Percentiles rank a stretch among this genome's conserved stretches.
Evolutionary conservation across 2,329 filamentous ascomycete species (phyloP).

Genomic region (Trichoderma guizhouense): DNA sequence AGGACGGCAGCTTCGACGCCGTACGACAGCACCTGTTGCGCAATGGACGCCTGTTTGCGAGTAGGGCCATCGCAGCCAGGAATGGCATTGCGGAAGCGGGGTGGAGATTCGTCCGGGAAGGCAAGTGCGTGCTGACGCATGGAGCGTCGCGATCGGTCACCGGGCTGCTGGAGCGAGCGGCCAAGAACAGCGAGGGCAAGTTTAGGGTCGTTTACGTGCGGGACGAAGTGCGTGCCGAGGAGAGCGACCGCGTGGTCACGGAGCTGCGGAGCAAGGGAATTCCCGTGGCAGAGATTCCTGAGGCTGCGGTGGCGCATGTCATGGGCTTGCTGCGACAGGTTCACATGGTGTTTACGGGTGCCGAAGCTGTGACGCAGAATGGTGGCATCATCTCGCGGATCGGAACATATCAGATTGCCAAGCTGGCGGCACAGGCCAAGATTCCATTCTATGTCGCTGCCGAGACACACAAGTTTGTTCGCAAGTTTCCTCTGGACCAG

Average conservation of each 20-base stretch:
- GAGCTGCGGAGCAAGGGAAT: slow-evolving; percentile 71
- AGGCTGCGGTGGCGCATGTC: slow-evolving; percentile 71
- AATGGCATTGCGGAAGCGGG: slow-evolving; percentile 80
- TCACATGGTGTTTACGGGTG: slow-evolving; percentile 63
- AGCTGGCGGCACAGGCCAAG: slow-evolving; percentile 66
- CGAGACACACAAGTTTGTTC: slow-evolving; percentile 95
- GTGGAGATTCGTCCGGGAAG: slow-evolving; percentile 73
- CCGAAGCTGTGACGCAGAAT: slow-evolving; percentile 89
- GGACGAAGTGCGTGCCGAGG: slow-evolving; percentile 51
- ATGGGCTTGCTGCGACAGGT: slow-evolving; percentile 57
- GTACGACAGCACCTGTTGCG: slow-evolving; percentile 79
- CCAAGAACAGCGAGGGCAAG: slow-evolving; percentile 55
- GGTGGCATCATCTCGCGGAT: slow-evolving; percentile 88
- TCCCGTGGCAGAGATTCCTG: slow-evolving; percentile 64
- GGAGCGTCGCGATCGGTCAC: slow-evolving; percentile 84
- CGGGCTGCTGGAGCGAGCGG: slow-evolving; percentile 68
- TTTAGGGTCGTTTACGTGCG: slow-evolving; percentile 84
- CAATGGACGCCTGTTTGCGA: slow-evolving; percentile 83
- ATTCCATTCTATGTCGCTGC: slow-evolving; percentile 87
- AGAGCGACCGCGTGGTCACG: slow-evolving; percentile 68
- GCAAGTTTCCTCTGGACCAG: slow-evolving; percentile 79
- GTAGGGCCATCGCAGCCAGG: slow-evolving; percentile 79
- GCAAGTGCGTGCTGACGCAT: slow-evolving; percentile 81
- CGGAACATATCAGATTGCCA: slow-evolving; percentile 80
- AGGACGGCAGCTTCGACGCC: slow-evolving; percentile 63